A percentile compares a stretch with the other conserved stretches of the same genome.
Evolutionary conservation across 805 yeast genomes (phyloP).

Genomic region (Schwanniomyces polymorphus): DNA sequence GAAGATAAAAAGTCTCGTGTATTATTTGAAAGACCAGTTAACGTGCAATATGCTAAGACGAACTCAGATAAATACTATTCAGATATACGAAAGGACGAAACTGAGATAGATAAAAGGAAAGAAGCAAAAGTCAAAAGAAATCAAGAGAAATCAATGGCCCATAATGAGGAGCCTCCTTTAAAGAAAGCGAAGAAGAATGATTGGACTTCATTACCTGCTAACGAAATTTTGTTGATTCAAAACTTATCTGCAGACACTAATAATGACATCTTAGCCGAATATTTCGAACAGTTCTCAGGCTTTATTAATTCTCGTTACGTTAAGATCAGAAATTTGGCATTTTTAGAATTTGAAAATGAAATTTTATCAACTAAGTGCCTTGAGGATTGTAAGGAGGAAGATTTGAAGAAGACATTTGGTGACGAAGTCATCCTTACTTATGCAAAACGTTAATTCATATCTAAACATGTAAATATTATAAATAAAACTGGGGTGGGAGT

Average conservation of each 20-base stretch:
- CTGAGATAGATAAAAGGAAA: conserved; percentile 18
- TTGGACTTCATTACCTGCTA: conserved; percentile 55
- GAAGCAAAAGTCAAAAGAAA: conserved; percentile 6
- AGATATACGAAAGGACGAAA: conserved; percentile 14
- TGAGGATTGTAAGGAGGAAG: conserved; percentile 7
- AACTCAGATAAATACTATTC: conserved; percentile 41
- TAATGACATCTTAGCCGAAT: conserved; percentile 28
- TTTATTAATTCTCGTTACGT: conserved; percentile 69
- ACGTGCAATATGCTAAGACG: conserved; percentile 41
- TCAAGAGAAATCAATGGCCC: conserved; percentile 8
- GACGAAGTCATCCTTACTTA: conserved; percentile 24
- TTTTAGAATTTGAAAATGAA: conserved; percentile 72
- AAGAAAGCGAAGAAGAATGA: conserved; percentile 18
- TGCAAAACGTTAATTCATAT: conserved; percentile 28
- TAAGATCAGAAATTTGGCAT: conserved; percentile 66
- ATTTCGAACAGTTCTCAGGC: conserved; percentile 57
- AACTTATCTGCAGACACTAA: conserved; percentile 50
- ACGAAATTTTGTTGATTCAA: conserved; percentile 68
- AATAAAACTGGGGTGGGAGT: background rate
- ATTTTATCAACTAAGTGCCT: conserved; percentile 44
- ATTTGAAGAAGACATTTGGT: conserved; percentile 12
- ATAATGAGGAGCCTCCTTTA: conserved; percentile 2
- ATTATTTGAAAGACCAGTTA: conserved; percentile 50
- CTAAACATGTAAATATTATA: background rate
- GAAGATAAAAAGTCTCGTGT: conserved; percentile 39